Conservation (phyloP, 1,284 basidiomycete genomes). For the Fistulina hepatica region DNA sequence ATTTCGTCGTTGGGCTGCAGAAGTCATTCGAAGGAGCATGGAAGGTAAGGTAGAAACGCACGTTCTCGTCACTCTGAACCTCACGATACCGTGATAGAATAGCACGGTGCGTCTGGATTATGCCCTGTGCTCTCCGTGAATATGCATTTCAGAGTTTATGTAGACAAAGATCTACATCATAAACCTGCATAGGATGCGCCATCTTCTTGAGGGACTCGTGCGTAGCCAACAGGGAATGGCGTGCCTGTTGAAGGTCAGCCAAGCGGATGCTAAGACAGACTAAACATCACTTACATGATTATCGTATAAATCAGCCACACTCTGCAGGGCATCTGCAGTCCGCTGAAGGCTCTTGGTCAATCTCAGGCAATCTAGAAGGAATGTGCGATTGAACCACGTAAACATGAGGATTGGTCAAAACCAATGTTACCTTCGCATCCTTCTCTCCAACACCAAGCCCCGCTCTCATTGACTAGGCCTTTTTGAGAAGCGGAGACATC, state of each 20-base stretch:
- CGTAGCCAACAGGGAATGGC: slow-evolving; percentile 55
- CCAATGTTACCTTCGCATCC: slow-evolving; percentile 44
- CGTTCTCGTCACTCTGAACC: slow-evolving; percentile 30
- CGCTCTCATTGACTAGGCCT: slow-evolving; percentile 57
- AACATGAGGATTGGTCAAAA: not conserved
- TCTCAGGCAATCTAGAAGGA: slow-evolving; percentile 49
- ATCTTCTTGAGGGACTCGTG: slow-evolving; percentile 69
- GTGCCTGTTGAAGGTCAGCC: slow-evolving; percentile 37
- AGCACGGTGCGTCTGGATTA: slow-evolving; percentile 62
- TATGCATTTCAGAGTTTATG: not conserved
- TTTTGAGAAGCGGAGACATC: slow-evolving; percentile 33
- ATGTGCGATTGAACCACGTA: slow-evolving; percentile 2
- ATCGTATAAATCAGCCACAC: slow-evolving; percentile 68
- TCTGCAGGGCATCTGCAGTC: slow-evolving; percentile 63
- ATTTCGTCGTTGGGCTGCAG: slow-evolving; percentile 50
- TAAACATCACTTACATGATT: slow-evolving; percentile 40
- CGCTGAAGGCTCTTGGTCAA: slow-evolving; percentile 73
- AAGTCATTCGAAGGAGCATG: slow-evolving; percentile 8
- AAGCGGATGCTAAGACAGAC: not conserved
- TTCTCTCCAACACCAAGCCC: slow-evolving; percentile 83
- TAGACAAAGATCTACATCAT: slow-evolving; percentile 37
- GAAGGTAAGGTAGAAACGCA: slow-evolving; percentile 14
- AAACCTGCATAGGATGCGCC: slow-evolving; percentile 61
- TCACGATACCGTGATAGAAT: slow-evolving; percentile 55
- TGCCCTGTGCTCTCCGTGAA: slow-evolving; percentile 31